Base-by-base conservation (phyloP, 2,329 filamentous ascomycete genomes). In the Pseudogymnoascus sp. region DNA sequence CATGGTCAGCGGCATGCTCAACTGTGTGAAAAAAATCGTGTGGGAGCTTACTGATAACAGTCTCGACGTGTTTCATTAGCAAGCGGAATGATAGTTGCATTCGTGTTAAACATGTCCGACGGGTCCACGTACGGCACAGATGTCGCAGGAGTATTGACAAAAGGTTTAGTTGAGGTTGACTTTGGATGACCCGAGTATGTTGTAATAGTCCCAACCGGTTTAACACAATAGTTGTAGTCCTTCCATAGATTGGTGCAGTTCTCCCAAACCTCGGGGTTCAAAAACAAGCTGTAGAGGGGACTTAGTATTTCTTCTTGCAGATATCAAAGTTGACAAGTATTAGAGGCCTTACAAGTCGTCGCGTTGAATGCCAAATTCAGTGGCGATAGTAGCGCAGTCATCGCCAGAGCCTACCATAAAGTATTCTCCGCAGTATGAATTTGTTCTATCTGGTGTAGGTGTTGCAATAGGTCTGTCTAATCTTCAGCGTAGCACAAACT, bases 371-470 rank as follows among this genome's bases (percentile, higher is more conserved):
- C 38, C 37, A 37, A 40, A 62, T 28, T 31, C 24, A 5, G 26
- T 37, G 1, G 31, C 61, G 50, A 62, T 59, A 7, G 41, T 31
- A 16, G 33, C 10, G 37, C 61, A 62, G 12, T 31, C 14, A 38
- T 62, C 61, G 14, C 62, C 63, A 26, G 37, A 43, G 8, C 19
- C 59, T 22, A 64, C 56, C 14, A 24, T 59, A 16, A 16, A 62
- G 28, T 56, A 62, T 31, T 26, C 3, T 6, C 50, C 40, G 16
- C 61, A 62, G 16, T 62, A 31, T 22, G 40, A 26, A 28, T 14
- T 31, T 22, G 50, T 50, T 16, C 61, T 66, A 31, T 67, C 67
- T 33, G 62, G 59, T 38, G 65, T 63, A 11, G 65, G 59, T 40
- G 63, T 66, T 12, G 68, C 38, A 41, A 41, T 41, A 4, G 38